A percentile compares a stretch with the other conserved stretches of the same genome.
Evolutionary conservation across 2,329 filamentous ascomycete genomes (phyloP).

Genomic region (Hypoxylon sp.): DNA sequence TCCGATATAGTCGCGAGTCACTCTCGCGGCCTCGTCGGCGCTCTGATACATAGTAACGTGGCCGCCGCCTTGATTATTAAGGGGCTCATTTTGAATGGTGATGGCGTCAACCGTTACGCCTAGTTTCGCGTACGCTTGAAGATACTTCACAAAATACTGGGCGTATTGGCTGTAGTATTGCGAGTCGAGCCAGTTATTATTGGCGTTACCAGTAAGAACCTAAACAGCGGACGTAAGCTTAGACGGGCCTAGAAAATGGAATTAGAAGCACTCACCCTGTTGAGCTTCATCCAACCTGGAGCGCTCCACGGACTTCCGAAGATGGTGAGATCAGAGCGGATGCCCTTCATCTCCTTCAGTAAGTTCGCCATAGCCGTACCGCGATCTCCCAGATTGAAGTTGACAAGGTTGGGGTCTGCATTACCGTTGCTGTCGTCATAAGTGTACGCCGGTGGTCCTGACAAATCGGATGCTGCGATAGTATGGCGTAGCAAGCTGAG

Average conservation of each 20-base stretch:
- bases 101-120: slow-evolving; percentile 59
- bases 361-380: slow-evolving; percentile 58
- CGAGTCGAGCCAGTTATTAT: slow-evolving; percentile 58
- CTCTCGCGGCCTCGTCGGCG: slow-evolving; percentile 56
- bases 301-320: slow-evolving; percentile 59
- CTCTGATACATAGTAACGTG: slow-evolving; percentile 58
- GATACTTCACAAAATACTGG: slow-evolving; percentile 60
- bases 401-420: slow-evolving; percentile 51
- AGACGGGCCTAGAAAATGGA: neutral
- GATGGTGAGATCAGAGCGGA: slow-evolving; percentile 56
- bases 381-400: slow-evolving; percentile 58
- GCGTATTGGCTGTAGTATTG: slow-evolving; percentile 56
- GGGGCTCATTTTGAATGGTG: slow-evolving; percentile 62
- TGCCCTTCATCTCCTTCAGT: slow-evolving; percentile 55
- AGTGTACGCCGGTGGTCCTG: slow-evolving; percentile 57
- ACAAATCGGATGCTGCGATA: slow-evolving; percentile 59
- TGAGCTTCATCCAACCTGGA: slow-evolving; percentile 61
- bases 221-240: slow-evolving; percentile 25
- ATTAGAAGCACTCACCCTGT: slow-evolving; percentile 46
- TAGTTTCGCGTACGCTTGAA: slow-evolving; percentile 57
- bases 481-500: slow-evolving; percentile 60
- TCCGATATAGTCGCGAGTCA: slow-evolving; percentile 58
- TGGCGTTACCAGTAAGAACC: slow-evolving; percentile 54
- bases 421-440: slow-evolving; percentile 57
- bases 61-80: slow-evolving; percentile 57